Evolutionary conservation across 345 rosid genomes (phyloP).

Genomic region (Combretum micranthum): DNA sequence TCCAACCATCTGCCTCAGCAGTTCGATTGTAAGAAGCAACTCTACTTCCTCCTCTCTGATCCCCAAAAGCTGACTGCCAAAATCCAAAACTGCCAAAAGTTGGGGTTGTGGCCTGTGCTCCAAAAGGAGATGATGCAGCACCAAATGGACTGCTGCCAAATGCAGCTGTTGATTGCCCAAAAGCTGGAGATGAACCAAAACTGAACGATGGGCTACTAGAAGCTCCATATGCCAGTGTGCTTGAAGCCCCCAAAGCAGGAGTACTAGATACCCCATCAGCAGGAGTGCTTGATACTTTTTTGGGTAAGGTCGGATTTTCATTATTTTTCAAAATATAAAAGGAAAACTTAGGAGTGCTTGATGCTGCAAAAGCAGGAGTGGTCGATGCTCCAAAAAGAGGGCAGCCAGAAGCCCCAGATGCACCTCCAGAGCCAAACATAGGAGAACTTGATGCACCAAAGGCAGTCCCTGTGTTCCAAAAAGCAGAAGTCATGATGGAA

Average conservation of each 20-base stretch:
- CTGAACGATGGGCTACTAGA: conserved; percentile 49
- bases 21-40: conserved; percentile 60
- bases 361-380: conserved; percentile 12
- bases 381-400: conserved; percentile 23
- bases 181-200: conserved; percentile 60
- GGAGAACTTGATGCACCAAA: conserved; percentile 51
- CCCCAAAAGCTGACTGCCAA: conserved; percentile 68
- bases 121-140: conserved; percentile 48
- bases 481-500: conserved; percentile 29
- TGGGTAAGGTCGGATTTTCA: too few relatives aligned
- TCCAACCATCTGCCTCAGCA: conserved; percentile 45
- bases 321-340: too few relatives aligned
- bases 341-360: too few relatives aligned
- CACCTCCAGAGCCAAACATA: not conserved
- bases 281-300: conserved; percentile 6
- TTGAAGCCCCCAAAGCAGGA: conserved; percentile 25
- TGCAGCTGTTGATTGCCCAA: conserved; percentile 67
- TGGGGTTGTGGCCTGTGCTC: conserved; percentile 57
- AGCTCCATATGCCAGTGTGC: conserved; percentile 18
- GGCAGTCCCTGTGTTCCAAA: conserved; percentile 41
- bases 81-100: conserved; percentile 58
- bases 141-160: conserved; percentile 78
- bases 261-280: conserved; percentile 20
- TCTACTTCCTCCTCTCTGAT: conserved; percentile 78
- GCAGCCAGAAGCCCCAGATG: conserved; percentile 19